Evolutionary conservation across 441 rosid species (phyloP).

Genomic region (Metrosideros polymorpha): DNA sequence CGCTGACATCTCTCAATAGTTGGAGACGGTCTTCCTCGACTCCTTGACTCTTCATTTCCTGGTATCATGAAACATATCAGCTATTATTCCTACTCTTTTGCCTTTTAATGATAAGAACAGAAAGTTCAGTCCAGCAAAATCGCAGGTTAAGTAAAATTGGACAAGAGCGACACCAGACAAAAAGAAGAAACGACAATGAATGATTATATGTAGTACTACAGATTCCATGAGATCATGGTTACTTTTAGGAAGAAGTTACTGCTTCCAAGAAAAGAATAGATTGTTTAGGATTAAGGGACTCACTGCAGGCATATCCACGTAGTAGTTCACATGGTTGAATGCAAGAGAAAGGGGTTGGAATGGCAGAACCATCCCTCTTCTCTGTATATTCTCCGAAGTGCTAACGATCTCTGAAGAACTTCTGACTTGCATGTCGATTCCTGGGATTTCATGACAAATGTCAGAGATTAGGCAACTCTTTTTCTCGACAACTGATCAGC

Average conservation of each 20-base stretch:
- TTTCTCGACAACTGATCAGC: not conserved
- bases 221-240: not conserved
- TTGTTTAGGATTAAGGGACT: constrained; percentile 10
- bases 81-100: not conserved
- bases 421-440: not conserved
- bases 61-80: not conserved
- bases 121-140: not conserved
- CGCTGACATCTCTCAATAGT: constrained; percentile 49
- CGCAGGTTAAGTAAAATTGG: not conserved
- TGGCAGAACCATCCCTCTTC: constrained; percentile 79
- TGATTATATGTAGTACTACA: not conserved
- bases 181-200: not conserved
- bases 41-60: constrained; percentile 77
- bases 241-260: not conserved
- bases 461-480: not conserved
- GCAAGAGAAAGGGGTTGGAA: constrained; percentile 80
- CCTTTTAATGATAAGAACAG: not conserved
- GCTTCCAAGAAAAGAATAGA: not conserved
- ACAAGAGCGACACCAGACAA: not conserved
- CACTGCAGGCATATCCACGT: constrained; percentile 85
- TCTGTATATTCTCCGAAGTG: not conserved
- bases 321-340: constrained; percentile 73
- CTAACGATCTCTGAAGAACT: not conserved
- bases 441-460: not conserved
- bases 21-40: constrained; percentile 50